Base-by-base conservation (phyloP, 2,329 filamentous ascomycete genomes). In the Pseudogymnoascus sp. region DNA sequence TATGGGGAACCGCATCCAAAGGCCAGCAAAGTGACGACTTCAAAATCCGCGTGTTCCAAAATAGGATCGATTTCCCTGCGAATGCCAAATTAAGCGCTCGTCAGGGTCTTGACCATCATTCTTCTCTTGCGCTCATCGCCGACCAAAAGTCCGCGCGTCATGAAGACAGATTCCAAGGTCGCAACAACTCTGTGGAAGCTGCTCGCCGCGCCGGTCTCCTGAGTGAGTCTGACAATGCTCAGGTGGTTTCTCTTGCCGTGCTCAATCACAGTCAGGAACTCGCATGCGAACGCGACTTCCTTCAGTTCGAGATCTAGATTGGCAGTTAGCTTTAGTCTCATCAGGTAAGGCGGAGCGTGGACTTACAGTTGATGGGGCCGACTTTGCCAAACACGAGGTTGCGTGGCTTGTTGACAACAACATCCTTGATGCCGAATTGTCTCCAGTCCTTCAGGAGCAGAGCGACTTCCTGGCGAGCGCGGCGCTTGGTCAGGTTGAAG, bases 211-310 rank as follows among this genome's bases (percentile, higher is more conserved):
- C 93, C 94, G 63, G 87, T 87, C 71, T 94, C 91, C 71, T 97
- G 92, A 1, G 90, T 93, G 73, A 97, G 91, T 36, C 91, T 88
- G 30, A 90, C 85, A 66, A 97, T 86, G 73, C 88, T 90, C 61
- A 97, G 82, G 55, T 87, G 87, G 52, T 85, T 86, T 66, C 85
- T 87, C 69, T 84, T 87, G 58, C 90, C 90, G 71, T 94, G 89
- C 76, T 96, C 90, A 65, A 96, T 88, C 38, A 96, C 88, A 1
- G 89, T 91, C 77, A 95, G 95, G 65, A 97, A 83, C 73, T 97
- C 91, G 38, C 87, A 86, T 14, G 91, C 89, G 74, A 97, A 92
- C 12, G 88, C 83, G n/a, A 97, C 92, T 62, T 91, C 88, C 72
- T 92, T 94, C 72, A 97, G 84, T 66, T 88, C 83, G 60, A 96